These are phyloP conservation scores for Fusarium sambucinum DNA, from an alignment of 2,329 filamentous ascomycete species.

Conservation along the genomic window DNA sequence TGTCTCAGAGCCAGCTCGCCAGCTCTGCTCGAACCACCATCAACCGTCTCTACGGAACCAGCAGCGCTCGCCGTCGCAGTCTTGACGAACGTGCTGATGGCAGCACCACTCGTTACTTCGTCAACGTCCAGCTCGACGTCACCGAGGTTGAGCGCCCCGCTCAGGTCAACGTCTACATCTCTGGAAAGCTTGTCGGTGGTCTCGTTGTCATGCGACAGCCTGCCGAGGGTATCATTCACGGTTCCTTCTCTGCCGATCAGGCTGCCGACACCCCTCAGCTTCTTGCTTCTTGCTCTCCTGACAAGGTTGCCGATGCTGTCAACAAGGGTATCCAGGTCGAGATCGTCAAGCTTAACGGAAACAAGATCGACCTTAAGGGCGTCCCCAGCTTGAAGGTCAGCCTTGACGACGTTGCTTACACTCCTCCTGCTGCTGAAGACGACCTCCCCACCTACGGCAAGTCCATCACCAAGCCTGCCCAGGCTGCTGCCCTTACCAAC, in stretches of 20 bases:
- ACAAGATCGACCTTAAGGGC: constrained; percentile 52
- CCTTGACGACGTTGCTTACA: constrained; percentile 48
- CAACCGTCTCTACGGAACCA: constrained; percentile 51
- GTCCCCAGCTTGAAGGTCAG: constrained; percentile 54
- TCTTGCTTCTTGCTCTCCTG: constrained; percentile 49
- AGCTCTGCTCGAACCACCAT: constrained; percentile 50
- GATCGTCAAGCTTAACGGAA: constrained; percentile 54
- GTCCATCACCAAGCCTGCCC: constrained; percentile 31
- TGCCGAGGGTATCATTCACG: constrained; percentile 49
- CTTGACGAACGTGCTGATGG: constrained; percentile 29
- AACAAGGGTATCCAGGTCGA: constrained; percentile 49
- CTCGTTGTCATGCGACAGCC: constrained; percentile 56
- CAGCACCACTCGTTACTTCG: constrained; percentile 53
- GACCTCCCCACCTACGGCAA: constrained; percentile 49
- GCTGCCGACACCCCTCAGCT: constrained; percentile 73
- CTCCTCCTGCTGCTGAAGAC: constrained; percentile 41
- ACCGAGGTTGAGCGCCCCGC: constrained; percentile 54
- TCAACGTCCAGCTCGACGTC: constrained; percentile 51
- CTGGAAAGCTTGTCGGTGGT: constrained; percentile 50
- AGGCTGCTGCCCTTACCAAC: constrained; percentile 36
- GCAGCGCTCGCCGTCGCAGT: constrained; percentile 29
- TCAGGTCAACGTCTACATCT: constrained; percentile 52
- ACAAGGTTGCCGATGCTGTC: constrained; percentile 46
- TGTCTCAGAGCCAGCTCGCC: constrained; percentile 49
- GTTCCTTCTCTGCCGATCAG: constrained; percentile 61